Conservation (phyloP, 257 asterid genomes). For the Jacaranda copaia region DNA sequence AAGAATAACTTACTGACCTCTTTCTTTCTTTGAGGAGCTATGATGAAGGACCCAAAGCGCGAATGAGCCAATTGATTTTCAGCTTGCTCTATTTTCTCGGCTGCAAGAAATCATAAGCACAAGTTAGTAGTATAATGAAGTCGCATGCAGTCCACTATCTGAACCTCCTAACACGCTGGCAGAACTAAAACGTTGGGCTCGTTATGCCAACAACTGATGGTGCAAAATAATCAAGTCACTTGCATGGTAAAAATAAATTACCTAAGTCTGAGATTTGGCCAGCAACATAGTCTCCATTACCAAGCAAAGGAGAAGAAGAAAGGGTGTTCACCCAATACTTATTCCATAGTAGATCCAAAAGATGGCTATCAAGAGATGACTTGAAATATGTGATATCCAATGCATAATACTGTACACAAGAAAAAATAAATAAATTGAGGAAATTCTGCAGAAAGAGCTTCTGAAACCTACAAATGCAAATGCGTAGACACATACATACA, state of each 20-base stretch:
- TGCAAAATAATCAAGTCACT: not conserved
- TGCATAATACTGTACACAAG: slow-evolving; percentile 76
- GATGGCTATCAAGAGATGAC: slow-evolving; percentile 90
- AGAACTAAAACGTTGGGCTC: slow-evolving; percentile 8
- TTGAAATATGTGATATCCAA: slow-evolving; percentile 96
- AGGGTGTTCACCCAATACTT: slow-evolving; percentile 99
- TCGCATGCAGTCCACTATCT: slow-evolving; percentile 20
- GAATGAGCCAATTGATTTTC: slow-evolving; percentile 92
- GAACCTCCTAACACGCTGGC: slow-evolving; percentile 12
- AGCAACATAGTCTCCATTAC: slow-evolving; percentile 97
- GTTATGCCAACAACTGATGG: not conserved
- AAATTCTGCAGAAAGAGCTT: slow-evolving; percentile 27
- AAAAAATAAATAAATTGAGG: slow-evolving; percentile 21
- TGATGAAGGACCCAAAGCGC: slow-evolving; percentile 76
- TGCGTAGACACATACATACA: not conserved
- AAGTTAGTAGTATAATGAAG: slow-evolving; percentile 16
- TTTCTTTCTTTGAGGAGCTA: slow-evolving; percentile 84
- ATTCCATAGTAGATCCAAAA: slow-evolving; percentile 94
- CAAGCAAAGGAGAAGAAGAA: slow-evolving; percentile 97
- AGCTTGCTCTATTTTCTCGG: slow-evolving; percentile 98
- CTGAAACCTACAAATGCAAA: not conserved
- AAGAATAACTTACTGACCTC: slow-evolving; percentile 61
- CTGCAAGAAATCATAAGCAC: slow-evolving; percentile 51
- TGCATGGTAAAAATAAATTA: slow-evolving; percentile 40
- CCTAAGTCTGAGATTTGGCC: slow-evolving; percentile 98